Conservation (phyloP, 768 basidiomycete species). For the Kwoniella europaea region DNA sequence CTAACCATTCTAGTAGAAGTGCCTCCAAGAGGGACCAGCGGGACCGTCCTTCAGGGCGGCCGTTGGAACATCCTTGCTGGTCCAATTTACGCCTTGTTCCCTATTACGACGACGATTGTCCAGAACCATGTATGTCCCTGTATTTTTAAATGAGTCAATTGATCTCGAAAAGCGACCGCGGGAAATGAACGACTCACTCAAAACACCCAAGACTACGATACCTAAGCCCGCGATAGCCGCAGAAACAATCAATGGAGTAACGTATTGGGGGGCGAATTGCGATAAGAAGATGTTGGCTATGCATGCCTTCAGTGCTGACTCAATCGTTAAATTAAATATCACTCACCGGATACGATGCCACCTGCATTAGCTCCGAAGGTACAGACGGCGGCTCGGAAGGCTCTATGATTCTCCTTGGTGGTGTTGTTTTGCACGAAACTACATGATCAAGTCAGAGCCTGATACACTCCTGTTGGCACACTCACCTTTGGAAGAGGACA, state of each 20-base stretch:
- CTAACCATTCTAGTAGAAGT: no score
- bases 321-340: no score
- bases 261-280: constrained; percentile 32
- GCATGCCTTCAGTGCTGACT: background rate
- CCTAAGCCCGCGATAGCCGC: constrained; percentile 27
- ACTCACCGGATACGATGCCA: constrained; percentile 26
- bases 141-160: no score
- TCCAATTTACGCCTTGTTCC: no score
- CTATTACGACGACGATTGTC: no score
- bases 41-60: no score
- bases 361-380: constrained; percentile 32
- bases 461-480: background rate
- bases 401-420: constrained; percentile 21
- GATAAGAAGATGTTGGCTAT: constrained; percentile 37
- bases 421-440: constrained; percentile 34
- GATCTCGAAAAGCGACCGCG: no score
- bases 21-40: no score
- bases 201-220: constrained; percentile 14
- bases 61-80: no score
- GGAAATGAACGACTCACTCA: constrained; percentile 4
- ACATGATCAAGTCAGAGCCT: background rate
- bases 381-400: constrained; percentile 30
- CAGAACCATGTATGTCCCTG: no score
- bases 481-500: constrained; percentile 21
- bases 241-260: constrained; percentile 30